A percentile compares a stretch with the other conserved stretches of the same genome.
These are phyloP conservation scores for Triangularia verruculosa DNA, from an alignment of 2,329 filamentous ascomycete species.

Conservation along the genomic window DNA sequence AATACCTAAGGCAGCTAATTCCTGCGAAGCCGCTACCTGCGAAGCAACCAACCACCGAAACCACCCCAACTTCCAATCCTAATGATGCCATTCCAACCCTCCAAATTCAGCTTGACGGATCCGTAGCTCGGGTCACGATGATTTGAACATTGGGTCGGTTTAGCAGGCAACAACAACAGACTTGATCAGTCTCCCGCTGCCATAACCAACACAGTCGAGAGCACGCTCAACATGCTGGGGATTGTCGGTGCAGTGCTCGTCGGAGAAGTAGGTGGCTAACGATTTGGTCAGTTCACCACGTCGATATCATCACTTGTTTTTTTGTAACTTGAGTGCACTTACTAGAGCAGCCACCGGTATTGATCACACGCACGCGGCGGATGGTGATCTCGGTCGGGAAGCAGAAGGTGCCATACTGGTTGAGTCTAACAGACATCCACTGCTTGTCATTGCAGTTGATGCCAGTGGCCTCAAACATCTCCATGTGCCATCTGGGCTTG, in stretches of 20 bases:
- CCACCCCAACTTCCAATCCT: too few species aligned
- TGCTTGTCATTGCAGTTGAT: neutral
- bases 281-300: neutral
- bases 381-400: neutral
- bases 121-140: too few species aligned
- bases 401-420: neutral
- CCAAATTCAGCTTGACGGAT: too few species aligned
- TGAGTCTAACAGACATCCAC: neutral
- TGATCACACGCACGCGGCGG: neutral
- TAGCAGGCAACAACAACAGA: neutral
- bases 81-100: too few species aligned
- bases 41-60: too few species aligned
- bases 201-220: neutral
- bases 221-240: neutral
- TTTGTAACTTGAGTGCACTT: neutral
- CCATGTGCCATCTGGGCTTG: neutral
- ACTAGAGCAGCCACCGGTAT: neutral
- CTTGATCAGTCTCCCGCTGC: neutral
- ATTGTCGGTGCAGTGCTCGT: neutral
- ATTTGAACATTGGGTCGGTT: too few species aligned
- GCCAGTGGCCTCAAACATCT: neutral
- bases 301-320: neutral
- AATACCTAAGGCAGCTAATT: too few species aligned
- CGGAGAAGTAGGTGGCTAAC: neutral
- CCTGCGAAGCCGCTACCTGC: too few species aligned